phyloP scores from a whole-genome alignment of 106 monocot species.

The Acanthochlamys bracteata region DNA sequence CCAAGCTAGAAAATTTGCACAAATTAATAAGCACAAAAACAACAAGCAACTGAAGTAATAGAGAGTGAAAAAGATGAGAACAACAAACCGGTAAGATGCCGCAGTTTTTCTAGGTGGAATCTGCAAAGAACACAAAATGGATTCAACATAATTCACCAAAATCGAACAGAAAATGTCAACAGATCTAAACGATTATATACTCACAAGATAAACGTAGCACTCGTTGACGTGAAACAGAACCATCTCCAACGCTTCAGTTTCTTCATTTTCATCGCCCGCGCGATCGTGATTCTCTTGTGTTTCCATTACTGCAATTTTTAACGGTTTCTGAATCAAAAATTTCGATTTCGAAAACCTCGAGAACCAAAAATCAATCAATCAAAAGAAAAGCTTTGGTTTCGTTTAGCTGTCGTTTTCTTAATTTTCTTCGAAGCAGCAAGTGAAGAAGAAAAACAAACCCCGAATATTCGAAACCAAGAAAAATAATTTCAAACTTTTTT shows the following conservation, averaged over 20 bases:
- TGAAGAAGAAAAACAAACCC: too few species aligned
- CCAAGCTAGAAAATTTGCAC: neutral
- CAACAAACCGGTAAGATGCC: constrained; percentile 74
- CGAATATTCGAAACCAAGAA: too few species aligned
- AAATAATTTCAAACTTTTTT: too few species aligned
- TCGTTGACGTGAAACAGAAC: constrained; percentile 82
- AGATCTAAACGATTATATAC: neutral
- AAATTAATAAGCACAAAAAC: neutral
- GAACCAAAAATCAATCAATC: too few species aligned
- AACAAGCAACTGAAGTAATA: neutral
- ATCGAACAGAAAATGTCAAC: neutral
- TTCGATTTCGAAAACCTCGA: too few species aligned
- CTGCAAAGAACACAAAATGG: constrained; percentile 23
- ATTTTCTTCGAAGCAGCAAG: too few species aligned
- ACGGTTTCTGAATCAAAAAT: too few species aligned
- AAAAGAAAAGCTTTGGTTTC: too few species aligned
- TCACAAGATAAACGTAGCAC: constrained; percentile 96
- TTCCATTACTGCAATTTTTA: too few species aligned
- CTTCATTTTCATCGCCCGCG: neutral
- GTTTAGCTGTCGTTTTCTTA: too few species aligned
- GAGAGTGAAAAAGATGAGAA: neutral
- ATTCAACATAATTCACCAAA: neutral
- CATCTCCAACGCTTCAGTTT: constrained; percentile 47
- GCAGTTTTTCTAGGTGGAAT: constrained; percentile 90
- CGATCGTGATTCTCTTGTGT: neutral